These are phyloP conservation scores for Wilhelminamyces savonicus DNA, from an alignment of 805 yeast species.

Conservation along the genomic window DNA sequence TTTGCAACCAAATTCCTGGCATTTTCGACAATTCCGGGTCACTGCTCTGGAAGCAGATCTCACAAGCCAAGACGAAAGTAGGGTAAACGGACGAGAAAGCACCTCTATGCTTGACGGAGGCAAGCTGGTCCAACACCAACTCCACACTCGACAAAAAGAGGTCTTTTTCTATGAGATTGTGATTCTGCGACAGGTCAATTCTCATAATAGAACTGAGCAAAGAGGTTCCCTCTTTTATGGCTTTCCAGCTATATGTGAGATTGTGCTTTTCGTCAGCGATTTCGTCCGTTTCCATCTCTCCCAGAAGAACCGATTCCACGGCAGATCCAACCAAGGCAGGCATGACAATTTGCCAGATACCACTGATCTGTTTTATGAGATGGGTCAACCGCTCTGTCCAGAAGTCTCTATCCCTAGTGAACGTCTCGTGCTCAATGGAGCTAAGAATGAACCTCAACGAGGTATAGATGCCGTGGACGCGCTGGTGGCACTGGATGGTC, in stretches of 20 bases:
- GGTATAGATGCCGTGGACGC: conserved; percentile 69
- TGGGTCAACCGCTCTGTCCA: too few relatives aligned
- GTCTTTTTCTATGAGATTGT: conserved; percentile 13
- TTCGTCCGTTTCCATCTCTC: conserved; percentile 23
- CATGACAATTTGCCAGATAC: conserved; percentile 40
- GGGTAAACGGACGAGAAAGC: conserved; percentile 89
- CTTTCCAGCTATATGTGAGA: conserved; percentile 74
- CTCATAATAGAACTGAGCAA: conserved; percentile 44
- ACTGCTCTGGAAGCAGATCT: conserved; percentile 36
- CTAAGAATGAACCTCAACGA: conserved; percentile 47
- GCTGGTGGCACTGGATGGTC: conserved; percentile 17
- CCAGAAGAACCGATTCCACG: too few relatives aligned
- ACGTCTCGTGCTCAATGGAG: too few relatives aligned
- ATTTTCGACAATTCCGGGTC: conserved; percentile 19
- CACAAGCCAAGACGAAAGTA: conserved; percentile 62
- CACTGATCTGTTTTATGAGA: conserved; percentile 14
- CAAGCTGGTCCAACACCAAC: conserved; percentile 57
- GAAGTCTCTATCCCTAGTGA: too few relatives aligned
- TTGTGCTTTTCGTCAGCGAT: conserved; percentile 42
- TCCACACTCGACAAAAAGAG: conserved; percentile 40
- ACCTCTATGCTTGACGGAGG: conserved; percentile 80
- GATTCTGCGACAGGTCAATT: conserved; percentile 2
- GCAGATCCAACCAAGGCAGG: too few relatives aligned
- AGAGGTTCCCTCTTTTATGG: conserved; percentile 67
- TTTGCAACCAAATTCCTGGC: conserved; percentile 54